Evolutionary conservation across 1,284 basidiomycete genomes (phyloP), one percentile per base, ranked within the genome.

Genomic region (Singerocomus inundabilis): DNA sequence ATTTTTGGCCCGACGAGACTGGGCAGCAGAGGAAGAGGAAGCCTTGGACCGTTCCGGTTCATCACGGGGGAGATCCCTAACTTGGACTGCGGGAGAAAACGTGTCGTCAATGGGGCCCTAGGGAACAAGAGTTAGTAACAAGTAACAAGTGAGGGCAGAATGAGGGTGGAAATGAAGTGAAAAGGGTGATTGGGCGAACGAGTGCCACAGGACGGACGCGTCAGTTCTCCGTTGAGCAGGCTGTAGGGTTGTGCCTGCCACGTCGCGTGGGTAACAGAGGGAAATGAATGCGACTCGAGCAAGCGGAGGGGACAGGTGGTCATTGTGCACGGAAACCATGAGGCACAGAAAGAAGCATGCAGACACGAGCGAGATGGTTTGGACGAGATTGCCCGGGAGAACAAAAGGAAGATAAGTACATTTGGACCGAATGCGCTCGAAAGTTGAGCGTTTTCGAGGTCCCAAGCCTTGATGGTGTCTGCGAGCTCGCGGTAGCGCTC

Each of bases 1-100:
- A 62, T 91, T 91, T 75, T 90, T 91, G 36, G 88, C 88, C 42
- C 88, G 82, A 54, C 88, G 79, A 33, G 86, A 88, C 63, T 91
- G 89, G 15, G 87, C 87, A 24, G 86, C 85, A 21, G 80, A 73
- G 40, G 80, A 79, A 32, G 66, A 70, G 33, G 72, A 59, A 4
- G 61, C 61, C 51, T 74, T 78, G 28, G 69, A 63, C 4, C 75
- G 71, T 50, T 77, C 75, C 12, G 71, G 66, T 46, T 77, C 72
- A 39, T 70, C 73, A 7, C 73, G 70, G 6, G 68, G 60, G 16
- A 73, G 60, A 42, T 79, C 78, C 16, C 65, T 62, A 24, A 66
- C 41, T 18, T 61, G 66, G 21, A 67, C 32, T 15, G 62, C 35
- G 0, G 71, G 73, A 6, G 73, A 72, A 31, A 68, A 64, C 28